Evolutionary conservation across 768 basidiomycete species (phyloP).

Genomic region (Austroboletus festivus): DNA sequence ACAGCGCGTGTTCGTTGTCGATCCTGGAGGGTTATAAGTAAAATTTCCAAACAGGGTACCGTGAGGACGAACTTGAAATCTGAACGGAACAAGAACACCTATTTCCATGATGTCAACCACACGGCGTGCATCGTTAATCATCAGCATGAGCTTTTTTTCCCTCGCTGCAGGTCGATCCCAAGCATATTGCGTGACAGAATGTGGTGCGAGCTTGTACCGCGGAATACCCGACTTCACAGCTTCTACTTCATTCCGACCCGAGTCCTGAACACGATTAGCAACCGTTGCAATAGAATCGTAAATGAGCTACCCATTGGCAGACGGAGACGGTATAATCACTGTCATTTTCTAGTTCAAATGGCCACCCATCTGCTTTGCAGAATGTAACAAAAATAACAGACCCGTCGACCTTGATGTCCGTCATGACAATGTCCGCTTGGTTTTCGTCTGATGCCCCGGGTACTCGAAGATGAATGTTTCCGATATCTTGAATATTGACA

Average conservation of each 20-base stretch:
- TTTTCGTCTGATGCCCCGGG: constrained; percentile 38
- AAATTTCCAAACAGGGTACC: background rate
- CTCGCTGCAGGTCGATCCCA: constrained; percentile 91
- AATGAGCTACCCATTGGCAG: constrained; percentile 63
- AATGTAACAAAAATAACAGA: constrained; percentile 88
- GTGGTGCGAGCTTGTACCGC: constrained; percentile 57
- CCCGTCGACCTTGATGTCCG: constrained; percentile 79
- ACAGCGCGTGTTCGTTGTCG: constrained; percentile 60
- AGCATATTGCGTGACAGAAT: constrained; percentile 64
- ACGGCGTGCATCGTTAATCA: constrained; percentile 57
- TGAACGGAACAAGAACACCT: constrained; percentile 87
- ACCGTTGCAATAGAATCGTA: background rate
- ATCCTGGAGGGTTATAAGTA: constrained; percentile 35
- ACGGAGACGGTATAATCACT: constrained; percentile 69
- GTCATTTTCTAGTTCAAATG: constrained; percentile 87
- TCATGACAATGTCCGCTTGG: constrained; percentile 56
- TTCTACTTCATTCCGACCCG: constrained; percentile 37
- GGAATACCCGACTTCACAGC: constrained; percentile 36
- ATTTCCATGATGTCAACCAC: constrained; percentile 93
- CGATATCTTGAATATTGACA: constrained; percentile 90
- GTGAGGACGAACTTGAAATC: constrained; percentile 57
- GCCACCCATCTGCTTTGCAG: constrained; percentile 68
- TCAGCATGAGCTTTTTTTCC: constrained; percentile 74
- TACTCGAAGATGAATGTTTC: constrained; percentile 73
- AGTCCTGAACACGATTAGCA: constrained; percentile 41